Conservation (phyloP, 768 basidiomycete genomes). For the Lentinula boryana region DNA sequence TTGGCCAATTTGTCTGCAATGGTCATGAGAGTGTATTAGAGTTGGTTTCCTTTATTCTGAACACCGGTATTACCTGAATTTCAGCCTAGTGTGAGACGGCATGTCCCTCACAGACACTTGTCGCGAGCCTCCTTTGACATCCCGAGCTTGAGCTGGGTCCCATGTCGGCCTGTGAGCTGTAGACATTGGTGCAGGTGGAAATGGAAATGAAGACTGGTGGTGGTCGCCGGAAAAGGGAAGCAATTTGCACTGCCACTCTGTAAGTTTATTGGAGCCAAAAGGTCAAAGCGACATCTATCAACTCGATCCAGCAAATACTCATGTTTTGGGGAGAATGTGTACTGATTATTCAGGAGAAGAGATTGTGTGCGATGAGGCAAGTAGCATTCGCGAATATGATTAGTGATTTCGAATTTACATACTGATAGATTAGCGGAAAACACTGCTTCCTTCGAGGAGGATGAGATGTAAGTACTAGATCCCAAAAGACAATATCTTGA, state of each 20-base stretch:
- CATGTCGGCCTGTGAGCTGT: constrained; percentile 95
- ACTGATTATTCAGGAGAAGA: too few relatives aligned
- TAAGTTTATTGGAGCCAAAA: too few relatives aligned
- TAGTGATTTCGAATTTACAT: too few relatives aligned
- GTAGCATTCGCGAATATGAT: too few relatives aligned
- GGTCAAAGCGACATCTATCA: neutral
- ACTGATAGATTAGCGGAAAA: too few relatives aligned
- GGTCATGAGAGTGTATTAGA: neutral
- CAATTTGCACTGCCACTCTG: neutral
- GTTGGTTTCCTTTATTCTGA: neutral
- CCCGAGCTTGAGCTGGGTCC: constrained; percentile 93
- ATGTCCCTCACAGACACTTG: constrained; percentile 93
- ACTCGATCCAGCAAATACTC: neutral
- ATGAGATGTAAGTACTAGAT: too few relatives aligned
- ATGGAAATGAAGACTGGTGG: neutral
- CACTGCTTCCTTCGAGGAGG: too few relatives aligned
- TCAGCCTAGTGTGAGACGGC: constrained; percentile 94
- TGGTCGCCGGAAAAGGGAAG: neutral
- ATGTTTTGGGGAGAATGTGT: neutral
- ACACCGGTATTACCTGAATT: constrained; percentile 68
- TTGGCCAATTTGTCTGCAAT: constrained; percentile 78
- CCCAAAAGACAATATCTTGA: too few relatives aligned
- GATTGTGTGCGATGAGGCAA: too few relatives aligned
- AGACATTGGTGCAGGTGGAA: constrained; percentile 46
- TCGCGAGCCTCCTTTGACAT: constrained; percentile 87